Base-by-base conservation (phyloP, 176 grass and related monocot species). In the Puya raimondii region DNA sequence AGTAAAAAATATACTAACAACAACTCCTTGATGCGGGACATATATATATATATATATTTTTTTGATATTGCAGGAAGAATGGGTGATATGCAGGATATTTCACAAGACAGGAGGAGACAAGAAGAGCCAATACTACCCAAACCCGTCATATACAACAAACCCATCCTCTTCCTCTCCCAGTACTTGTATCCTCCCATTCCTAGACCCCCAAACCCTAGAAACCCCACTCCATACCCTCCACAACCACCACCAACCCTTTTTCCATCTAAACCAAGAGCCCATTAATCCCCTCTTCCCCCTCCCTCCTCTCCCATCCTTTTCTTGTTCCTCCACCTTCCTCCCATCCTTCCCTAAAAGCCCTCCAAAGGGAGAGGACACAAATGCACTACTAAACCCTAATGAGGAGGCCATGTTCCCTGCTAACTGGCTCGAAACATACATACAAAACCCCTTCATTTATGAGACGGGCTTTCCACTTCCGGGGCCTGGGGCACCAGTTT, bases 11-110 rank as follows among this genome's bases (percentile, higher is more conserved):
- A 49, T 49, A 50, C 9, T 48, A 18, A 48, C 9, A 64, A 65
- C 53, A 64, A 51, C 16, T 56, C 56, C 11, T 25, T 73, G 25
- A 20, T 54, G 21, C 22, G 33, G 33, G 8, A 33, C 47, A 26
- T 8, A 61, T 10, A 10, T 23, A 57, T 49, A 67, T 69, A 48
- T 10, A 64, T 65, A 42, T 75, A 51, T 74, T 27, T 16, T 51
- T 47, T 27, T 63, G 12, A 25, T 76, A 42, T 65, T 76, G 70
- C 89, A 90, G 89, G 88, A 89, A 69, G 93, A 96, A 84, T 92
- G 93, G 93, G 93, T 92, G 79, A 89, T 96, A 58, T 96, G 93
- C 79, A 96, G 93, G 81, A 92, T 96, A 72, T 86, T 96, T 69
- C 83, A 92, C 84, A 96, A 96, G 84, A 64, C 76, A 72, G 74